Base-by-base conservation (phyloP, 345 rosid species). In the Syzygium oleosum region DNA sequence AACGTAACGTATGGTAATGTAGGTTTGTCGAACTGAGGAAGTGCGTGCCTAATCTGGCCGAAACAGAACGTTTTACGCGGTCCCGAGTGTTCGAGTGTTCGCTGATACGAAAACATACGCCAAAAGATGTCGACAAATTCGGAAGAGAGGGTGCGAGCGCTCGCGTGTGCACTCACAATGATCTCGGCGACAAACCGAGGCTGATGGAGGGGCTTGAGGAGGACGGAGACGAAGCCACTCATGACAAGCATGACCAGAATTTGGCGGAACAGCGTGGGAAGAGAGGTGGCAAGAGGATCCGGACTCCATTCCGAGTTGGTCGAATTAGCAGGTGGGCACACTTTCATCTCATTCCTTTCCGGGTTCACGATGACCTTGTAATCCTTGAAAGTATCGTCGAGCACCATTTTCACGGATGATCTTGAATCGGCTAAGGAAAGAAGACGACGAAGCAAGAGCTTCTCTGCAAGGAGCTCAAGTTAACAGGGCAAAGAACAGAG, bases 151-250 rank as follows among this genome's bases (percentile, higher is more conserved):
- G 58, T 12, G 55, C 14, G 54, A 43, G 41, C 15, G 55, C 53
- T 38, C 31, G 31, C 13, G 25, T 10, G 38, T 85, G 54, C 29
- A 53, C 90, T 87, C 90, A 93, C 93, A 54, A 90, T 14, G 84
- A 91, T 55, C 56, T 89, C 88, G 5, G 91, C 77, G 25, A 90
- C 85, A 4, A 93, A 59, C 11, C 89, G 92, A 19, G 91, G 92
- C 29, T 87, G 87, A 23, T 59, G 63, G 9, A 91, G 63, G 73
- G 93, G 92, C 59, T 59, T 90, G 43, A 91, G 88, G 58, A 91
- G 56, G 89, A 87, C 54, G 87, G 34, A 88, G 85, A 93, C 14
- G 68, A 80, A 0, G 34, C 85, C 87, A 14, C 88, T 87, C 58
- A 87, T 14, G 54, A 87, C 38, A 23, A 87, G 49, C 58, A 84